Evolutionary conservation across 495 filamentous ascomycete genomes (phyloP), one percentile per base, ranked within the genome.

Genomic region (Rhizodiscina lignyota): DNA sequence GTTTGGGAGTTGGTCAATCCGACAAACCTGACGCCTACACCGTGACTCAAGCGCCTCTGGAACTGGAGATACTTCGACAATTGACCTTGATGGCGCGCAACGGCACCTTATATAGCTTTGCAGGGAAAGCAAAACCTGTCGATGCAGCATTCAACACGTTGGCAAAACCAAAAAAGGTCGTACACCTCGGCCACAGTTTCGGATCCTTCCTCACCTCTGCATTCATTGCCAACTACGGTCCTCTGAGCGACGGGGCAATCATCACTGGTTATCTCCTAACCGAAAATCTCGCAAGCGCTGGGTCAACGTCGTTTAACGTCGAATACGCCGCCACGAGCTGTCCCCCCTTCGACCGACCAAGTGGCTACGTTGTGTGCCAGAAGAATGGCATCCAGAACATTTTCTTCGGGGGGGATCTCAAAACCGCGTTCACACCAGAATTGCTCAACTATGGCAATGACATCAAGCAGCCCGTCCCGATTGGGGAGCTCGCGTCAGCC

Each of bases 241-340:
- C 21, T 10, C 43, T 55, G 10, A 51, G 31, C 32, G 40, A 44
- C 37, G 54, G 43, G 5, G 45, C 50, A 1, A 39, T 56, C 29
- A 38, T 56, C 33, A 58, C 54, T 8, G 54, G 54, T 12, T 52
- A 36, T 22, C 28, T 51, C 20, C 35, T 29, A 10, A 38, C 30
- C 36, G n/a, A 34, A 12, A 13, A 51, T 19, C 30, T 41, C 26
- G 36, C 29, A 6, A 39, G 27, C 12, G 36, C 45, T 21, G 39
- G 37, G 8, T 38, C 18, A 12, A 18, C 29, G 3, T 22, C 47
- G 2, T 40, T 43, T 34, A 37, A 24, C 37, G 16, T 49, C 20
- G 47, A 56, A 26, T 41, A 50, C 37, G 54, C 49, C 10, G 38
- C 41, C 11, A 36, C 41, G 24, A 51, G 43, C 36, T 34, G 43